These are phyloP conservation scores for Periconia digitata DNA, from an alignment of 2,329 filamentous ascomycete species.

Conservation along the genomic window DNA sequence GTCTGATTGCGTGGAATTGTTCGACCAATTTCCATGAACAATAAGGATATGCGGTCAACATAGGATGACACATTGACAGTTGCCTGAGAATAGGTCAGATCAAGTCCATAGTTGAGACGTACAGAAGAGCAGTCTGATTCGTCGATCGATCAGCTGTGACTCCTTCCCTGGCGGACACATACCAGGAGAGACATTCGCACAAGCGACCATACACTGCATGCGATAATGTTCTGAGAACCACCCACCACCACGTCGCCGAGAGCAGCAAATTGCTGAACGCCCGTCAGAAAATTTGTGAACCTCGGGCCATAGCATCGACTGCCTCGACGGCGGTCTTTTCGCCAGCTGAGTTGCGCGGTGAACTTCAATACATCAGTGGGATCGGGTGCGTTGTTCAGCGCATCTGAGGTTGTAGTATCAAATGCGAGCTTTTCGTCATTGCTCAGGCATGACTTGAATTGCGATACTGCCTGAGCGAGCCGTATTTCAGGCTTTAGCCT, in stretches of 20 bases:
- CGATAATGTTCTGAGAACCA: constrained; percentile 48
- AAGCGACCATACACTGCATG: constrained; percentile 48
- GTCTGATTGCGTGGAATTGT: constrained; percentile 45
- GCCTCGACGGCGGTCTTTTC: constrained; percentile 9
- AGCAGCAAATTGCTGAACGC: constrained; percentile 46
- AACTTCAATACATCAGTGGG: constrained; percentile 45
- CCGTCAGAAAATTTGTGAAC: constrained; percentile 44
- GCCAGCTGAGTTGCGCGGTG: constrained; percentile 46
- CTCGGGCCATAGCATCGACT: constrained; percentile 44
- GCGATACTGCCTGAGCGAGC: constrained; percentile 45
- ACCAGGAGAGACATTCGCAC: constrained; percentile 46
- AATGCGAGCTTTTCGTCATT: constrained; percentile 40
- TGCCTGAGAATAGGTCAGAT: constrained; percentile 26
- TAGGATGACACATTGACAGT: constrained; percentile 35
- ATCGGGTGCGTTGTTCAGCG: constrained; percentile 25
- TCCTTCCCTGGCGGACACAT: constrained; percentile 20
- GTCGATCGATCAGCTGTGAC: too few species aligned
- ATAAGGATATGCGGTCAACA: constrained; percentile 43
- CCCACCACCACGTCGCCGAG: constrained; percentile 46
- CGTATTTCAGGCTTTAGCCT: constrained; percentile 40
- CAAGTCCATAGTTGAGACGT: too few species aligned
- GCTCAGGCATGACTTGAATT: constrained; percentile 44
- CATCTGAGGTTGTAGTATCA: constrained; percentile 14
- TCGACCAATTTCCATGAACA: constrained; percentile 48
- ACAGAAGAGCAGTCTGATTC: too few species aligned